A percentile compares a stretch with the other conserved stretches of the same genome.
These are phyloP conservation scores for Schrenkiella parvula DNA, from an alignment of 345 rosid species.

Conservation along the genomic window DNA sequence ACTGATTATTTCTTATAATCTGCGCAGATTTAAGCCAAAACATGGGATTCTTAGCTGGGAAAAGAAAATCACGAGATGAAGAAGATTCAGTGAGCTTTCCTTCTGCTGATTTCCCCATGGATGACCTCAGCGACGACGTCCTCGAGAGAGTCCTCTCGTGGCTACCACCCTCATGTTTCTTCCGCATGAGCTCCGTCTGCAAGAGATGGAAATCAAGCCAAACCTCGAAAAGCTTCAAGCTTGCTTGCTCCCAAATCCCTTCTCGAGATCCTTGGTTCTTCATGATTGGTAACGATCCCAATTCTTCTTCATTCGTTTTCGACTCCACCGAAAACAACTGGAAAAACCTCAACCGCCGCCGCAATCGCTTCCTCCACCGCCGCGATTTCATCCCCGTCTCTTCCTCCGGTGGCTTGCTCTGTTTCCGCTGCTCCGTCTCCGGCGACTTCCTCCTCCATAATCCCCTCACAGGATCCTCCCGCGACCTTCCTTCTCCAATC, in stretches of 20 bases:
- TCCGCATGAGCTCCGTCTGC: slow-evolving; percentile 68
- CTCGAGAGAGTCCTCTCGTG: slow-evolving; percentile 83
- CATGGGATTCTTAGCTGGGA: slow-evolving; percentile 35
- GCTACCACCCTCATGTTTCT: slow-evolving; percentile 70
- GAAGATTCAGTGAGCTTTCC: background rate
- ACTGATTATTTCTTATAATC: background rate
- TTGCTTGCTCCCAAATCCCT: slow-evolving; percentile 69
- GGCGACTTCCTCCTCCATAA: slow-evolving; percentile 54
- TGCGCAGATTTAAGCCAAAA: background rate
- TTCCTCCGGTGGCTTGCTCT: slow-evolving; percentile 75
- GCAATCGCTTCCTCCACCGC: slow-evolving; percentile 25
- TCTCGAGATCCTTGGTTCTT: slow-evolving; percentile 82
- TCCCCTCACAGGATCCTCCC: slow-evolving; percentile 62
- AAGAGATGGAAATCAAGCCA: slow-evolving; percentile 76
- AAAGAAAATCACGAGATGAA: slow-evolving; percentile 52
- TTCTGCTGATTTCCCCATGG: slow-evolving; percentile 44
- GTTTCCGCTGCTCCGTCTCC: slow-evolving; percentile 45
- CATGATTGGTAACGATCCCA: slow-evolving; percentile 47
- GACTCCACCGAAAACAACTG: slow-evolving; percentile 65
- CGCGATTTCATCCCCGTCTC: slow-evolving; percentile 57
- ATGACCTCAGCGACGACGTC: slow-evolving; percentile 69
- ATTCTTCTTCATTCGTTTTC: slow-evolving; percentile 49
- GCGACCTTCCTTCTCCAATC: slow-evolving; percentile 40
- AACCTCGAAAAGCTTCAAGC: slow-evolving; percentile 63
- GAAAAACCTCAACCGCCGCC: slow-evolving; percentile 47